Evolutionary conservation across 345 rosid genomes (phyloP).

Genomic region (Eucalyptus tenuipes): DNA sequence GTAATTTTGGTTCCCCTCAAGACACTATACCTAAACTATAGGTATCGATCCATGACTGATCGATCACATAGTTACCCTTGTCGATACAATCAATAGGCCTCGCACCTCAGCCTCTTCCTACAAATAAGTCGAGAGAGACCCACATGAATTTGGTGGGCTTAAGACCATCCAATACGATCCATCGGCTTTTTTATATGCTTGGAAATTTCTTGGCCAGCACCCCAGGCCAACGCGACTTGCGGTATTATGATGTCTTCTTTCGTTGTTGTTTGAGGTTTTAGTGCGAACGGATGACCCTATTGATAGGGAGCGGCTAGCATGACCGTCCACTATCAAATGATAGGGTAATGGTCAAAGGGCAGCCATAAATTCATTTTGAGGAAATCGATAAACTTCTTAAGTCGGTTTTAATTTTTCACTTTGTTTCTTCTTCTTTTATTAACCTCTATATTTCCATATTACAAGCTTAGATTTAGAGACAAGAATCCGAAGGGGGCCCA

Average conservation of each 20-base stretch:
- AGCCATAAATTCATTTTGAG: background rate
- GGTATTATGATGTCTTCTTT: background rate
- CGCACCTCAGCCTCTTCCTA: background rate
- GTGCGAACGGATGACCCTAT: background rate
- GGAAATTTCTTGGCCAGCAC: background rate
- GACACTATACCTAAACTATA: background rate
- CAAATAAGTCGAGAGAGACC: accelerated
- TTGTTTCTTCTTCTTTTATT: too few relatives aligned
- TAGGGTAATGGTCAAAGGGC: background rate
- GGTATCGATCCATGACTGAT: background rate
- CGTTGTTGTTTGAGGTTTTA: background rate
- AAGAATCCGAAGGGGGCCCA: background rate
- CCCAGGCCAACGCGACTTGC: background rate
- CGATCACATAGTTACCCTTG: background rate
- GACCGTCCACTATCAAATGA: background rate
- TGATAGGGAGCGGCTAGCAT: background rate
- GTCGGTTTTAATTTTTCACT: background rate
- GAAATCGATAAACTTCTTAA: background rate
- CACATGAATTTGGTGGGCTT: background rate
- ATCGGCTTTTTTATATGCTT: background rate
- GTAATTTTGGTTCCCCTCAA: background rate
- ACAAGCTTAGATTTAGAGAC: background rate
- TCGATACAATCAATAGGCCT: background rate
- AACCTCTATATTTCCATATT: background rate
- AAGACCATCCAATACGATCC: background rate